Conservation (phyloP, 352 stramenopile genomes). For the Phytophthora palmivora region DNA sequence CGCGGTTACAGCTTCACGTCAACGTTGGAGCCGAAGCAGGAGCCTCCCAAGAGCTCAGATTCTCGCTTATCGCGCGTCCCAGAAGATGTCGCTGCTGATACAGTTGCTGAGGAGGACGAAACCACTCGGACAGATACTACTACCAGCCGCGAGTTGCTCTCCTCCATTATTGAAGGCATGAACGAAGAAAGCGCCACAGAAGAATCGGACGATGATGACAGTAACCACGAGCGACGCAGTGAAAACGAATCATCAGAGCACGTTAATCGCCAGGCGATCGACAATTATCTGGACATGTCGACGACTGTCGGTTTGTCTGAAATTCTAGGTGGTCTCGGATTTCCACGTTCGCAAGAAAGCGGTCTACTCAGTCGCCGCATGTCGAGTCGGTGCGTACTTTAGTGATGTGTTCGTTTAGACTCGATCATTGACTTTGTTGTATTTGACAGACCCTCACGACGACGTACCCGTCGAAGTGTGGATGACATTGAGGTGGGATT, state of each 20-base stretch:
- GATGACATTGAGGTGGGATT: slow-evolving; percentile 85
- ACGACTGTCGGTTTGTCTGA: slow-evolving; percentile 75
- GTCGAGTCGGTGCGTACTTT: slow-evolving; percentile 48
- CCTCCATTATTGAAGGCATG: slow-evolving; percentile 21
- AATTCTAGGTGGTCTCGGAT: slow-evolving; percentile 67
- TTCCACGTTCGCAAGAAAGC: slow-evolving; percentile 55
- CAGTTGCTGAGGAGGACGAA: slow-evolving; percentile 13
- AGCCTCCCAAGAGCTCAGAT: slow-evolving; percentile 27
- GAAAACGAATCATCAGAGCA: slow-evolving; percentile 52
- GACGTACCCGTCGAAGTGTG: slow-evolving; percentile 53
- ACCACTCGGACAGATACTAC: slow-evolving; percentile 1
- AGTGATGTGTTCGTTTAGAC: slow-evolving; percentile 1
- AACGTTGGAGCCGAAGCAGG: slow-evolving; percentile 15
- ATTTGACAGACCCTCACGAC: slow-evolving; percentile 14
- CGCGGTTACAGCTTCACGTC: slow-evolving; percentile 77
- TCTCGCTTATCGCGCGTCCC: slow-evolving; percentile 13
- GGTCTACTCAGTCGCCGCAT: slow-evolving; percentile 62
- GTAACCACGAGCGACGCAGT: slow-evolving; percentile 27
- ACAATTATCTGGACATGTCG: slow-evolving; percentile 89
- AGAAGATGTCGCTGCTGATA: slow-evolving; percentile 13
- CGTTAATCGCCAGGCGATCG: slow-evolving; percentile 79
- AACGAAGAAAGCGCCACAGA: slow-evolving; percentile 40
- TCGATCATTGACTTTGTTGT: slow-evolving; percentile 2
- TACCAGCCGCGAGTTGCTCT: slow-evolving; percentile 20
- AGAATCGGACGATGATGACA: slow-evolving; percentile 41